phyloP scores from a whole-genome alignment of 345 rosid genomes.

The Ceriops zippeliana region DNA sequence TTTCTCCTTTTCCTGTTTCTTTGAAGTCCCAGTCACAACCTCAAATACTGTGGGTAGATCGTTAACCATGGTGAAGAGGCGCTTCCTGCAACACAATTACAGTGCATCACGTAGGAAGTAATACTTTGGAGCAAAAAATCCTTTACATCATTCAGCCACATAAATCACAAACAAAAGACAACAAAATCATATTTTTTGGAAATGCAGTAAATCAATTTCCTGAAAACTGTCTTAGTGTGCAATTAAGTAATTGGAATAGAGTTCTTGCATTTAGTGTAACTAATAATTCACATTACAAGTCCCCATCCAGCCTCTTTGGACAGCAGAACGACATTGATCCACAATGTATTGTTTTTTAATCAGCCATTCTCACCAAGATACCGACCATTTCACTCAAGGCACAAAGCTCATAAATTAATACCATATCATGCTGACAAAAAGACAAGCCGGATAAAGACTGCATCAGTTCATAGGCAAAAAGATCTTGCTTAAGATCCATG shows the following conservation, averaged over 20 bases:
- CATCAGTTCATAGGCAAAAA: not conserved
- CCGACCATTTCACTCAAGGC: not conserved
- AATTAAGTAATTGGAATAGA: no score
- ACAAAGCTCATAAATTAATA: no score
- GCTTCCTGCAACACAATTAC: constrained; percentile 20
- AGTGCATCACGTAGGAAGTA: not conserved
- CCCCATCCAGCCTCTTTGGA: not conserved
- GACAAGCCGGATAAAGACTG: not conserved
- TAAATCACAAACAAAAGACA: not conserved
- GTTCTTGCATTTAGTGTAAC: not conserved
- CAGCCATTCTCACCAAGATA: not conserved
- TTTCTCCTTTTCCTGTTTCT: constrained; percentile 28
- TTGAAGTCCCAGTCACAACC: constrained; percentile 21
- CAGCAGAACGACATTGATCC: not conserved
- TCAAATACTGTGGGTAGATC: constrained; percentile 30
- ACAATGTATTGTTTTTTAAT: not conserved
- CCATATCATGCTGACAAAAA: no score
- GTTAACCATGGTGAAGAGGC: constrained; percentile 27
- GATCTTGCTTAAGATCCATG: not conserved
- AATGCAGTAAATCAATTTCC: no score
- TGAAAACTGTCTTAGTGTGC: not conserved
- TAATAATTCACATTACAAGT: not conserved
- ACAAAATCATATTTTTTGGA: not conserved
- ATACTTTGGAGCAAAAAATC: not conserved
- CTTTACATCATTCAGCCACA: constrained; percentile 1